Evolutionary conservation across 495 filamentous ascomycete species (phyloP).

Genomic region (Annulohypoxylon bovei): DNA sequence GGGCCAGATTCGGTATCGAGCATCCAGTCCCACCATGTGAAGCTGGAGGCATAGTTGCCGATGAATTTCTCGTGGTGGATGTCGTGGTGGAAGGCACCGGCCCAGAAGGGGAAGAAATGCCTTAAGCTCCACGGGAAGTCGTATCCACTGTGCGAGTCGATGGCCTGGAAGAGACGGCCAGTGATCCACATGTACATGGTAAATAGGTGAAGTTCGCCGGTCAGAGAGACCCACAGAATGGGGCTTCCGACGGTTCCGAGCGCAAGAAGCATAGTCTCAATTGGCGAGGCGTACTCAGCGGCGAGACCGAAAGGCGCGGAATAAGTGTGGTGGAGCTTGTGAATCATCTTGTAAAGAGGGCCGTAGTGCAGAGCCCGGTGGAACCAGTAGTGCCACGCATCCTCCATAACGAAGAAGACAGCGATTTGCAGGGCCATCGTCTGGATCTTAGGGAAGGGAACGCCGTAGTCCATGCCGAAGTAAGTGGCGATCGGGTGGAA

Average conservation of each 20-base stretch:
- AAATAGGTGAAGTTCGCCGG: constrained; percentile 87
- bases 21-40: constrained; percentile 98
- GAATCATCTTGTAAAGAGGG: constrained; percentile 89
- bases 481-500: constrained; percentile 98
- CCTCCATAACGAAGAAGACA: constrained; percentile 95
- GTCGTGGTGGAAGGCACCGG: constrained; percentile 96
- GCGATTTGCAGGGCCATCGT: constrained; percentile 93
- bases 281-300: constrained; percentile 96
- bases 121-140: constrained; percentile 98
- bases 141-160: constrained; percentile 96
- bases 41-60: constrained; percentile 96
- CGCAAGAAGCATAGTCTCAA: constrained; percentile 98
- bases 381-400: constrained; percentile 98
- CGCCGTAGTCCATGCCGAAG: constrained; percentile 85
- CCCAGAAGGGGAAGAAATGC: constrained; percentile 98
- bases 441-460: constrained; percentile 85
- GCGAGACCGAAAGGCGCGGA: constrained; percentile 96
- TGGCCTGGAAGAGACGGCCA: constrained; percentile 93
- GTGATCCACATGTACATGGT: constrained; percentile 99
- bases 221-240: constrained; percentile 85
- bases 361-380: constrained; percentile 97
- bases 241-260: constrained; percentile 85
- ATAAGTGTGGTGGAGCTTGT: constrained; percentile 99
- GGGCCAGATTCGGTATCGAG: constrained; percentile 93
- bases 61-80: constrained; percentile 97